These are phyloP conservation scores for Cadophora malorum DNA, from an alignment of 2,329 filamentous ascomycete species.

Conservation along the genomic window DNA sequence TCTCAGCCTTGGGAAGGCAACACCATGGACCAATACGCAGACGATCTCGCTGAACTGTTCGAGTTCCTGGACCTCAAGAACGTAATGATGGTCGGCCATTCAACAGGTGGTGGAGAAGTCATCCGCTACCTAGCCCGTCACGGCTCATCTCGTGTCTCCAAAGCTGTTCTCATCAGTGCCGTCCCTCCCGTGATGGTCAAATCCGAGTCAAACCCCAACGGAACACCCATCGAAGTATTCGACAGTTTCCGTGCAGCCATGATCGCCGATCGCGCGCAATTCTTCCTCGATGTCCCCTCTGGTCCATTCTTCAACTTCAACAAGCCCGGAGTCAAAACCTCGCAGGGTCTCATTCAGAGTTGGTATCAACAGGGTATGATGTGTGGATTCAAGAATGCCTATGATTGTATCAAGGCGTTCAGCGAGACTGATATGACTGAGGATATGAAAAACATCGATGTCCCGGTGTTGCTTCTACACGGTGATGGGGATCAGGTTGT, in stretches of 20 bases:
- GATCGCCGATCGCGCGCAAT: constrained; percentile 46
- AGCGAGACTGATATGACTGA: constrained; percentile 51
- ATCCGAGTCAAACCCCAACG: constrained; percentile 46
- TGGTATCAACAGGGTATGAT: constrained; percentile 52
- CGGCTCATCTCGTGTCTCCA: constrained; percentile 48
- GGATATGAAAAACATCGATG: constrained; percentile 49
- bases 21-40: constrained; percentile 50
- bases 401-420: constrained; percentile 50
- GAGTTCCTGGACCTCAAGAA: constrained; percentile 47
- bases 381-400: constrained; percentile 48
- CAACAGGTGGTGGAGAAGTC: constrained; percentile 52
- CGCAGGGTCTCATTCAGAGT: constrained; percentile 48
- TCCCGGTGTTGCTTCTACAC: constrained; percentile 50
- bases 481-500: constrained; percentile 52
- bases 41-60: constrained; percentile 48
- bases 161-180: constrained; percentile 49
- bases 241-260: constrained; percentile 49
- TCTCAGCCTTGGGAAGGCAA: constrained; percentile 50
- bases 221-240: constrained; percentile 47
- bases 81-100: constrained; percentile 49
- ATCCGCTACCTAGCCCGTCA: constrained; percentile 46
- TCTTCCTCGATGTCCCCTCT: constrained; percentile 47
- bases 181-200: constrained; percentile 48
- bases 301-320: constrained; percentile 49
- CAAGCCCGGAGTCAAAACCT: constrained; percentile 41